Percentiles rank a stretch among this genome's conserved stretches.
These are phyloP conservation scores for Schoenoplectus tabernaemontani DNA, from an alignment of 202 grass and related monocot species.

Conservation along the genomic window DNA sequence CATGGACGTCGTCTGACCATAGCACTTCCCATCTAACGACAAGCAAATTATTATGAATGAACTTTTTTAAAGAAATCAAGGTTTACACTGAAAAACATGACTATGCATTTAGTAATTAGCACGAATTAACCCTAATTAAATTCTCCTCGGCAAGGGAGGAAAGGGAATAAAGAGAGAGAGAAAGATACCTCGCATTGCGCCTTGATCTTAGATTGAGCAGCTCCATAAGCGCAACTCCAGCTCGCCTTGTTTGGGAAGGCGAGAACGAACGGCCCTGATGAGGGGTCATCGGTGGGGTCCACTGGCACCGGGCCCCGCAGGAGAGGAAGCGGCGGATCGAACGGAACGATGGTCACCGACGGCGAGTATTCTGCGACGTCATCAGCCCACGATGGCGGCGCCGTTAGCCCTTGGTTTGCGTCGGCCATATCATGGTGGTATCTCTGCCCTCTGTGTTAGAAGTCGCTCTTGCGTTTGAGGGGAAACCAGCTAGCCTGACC, in stretches of 20 bases:
- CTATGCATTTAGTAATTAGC: too few relatives aligned
- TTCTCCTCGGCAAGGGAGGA: background rate
- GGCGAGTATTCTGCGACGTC: slow-evolving; percentile 38
- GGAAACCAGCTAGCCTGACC: too few relatives aligned
- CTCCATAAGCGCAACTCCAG: slow-evolving; percentile 52
- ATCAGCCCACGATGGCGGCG: slow-evolving; percentile 17
- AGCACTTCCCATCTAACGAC: too few relatives aligned
- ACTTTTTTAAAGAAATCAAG: too few relatives aligned
- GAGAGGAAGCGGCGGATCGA: slow-evolving; percentile 61
- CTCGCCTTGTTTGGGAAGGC: slow-evolving; percentile 58
- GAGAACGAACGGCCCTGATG: slow-evolving; percentile 41
- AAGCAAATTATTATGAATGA: too few relatives aligned
- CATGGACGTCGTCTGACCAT: too few relatives aligned
- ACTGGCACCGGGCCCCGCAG: slow-evolving; percentile 45
- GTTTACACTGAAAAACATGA: too few relatives aligned
- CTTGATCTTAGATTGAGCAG: slow-evolving; percentile 38
- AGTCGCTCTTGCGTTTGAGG: background rate
- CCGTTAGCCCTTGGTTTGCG: background rate
- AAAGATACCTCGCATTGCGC: slow-evolving; percentile 61
- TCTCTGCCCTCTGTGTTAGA: too few relatives aligned
- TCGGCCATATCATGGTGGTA: background rate
- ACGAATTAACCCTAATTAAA: too few relatives aligned
- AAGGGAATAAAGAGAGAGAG: background rate
- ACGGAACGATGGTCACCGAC: slow-evolving; percentile 43
- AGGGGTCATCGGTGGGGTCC: background rate